phyloP scores from a whole-genome alignment of 2,329 filamentous ascomycete species.

The Fusarium sulawesiense region DNA sequence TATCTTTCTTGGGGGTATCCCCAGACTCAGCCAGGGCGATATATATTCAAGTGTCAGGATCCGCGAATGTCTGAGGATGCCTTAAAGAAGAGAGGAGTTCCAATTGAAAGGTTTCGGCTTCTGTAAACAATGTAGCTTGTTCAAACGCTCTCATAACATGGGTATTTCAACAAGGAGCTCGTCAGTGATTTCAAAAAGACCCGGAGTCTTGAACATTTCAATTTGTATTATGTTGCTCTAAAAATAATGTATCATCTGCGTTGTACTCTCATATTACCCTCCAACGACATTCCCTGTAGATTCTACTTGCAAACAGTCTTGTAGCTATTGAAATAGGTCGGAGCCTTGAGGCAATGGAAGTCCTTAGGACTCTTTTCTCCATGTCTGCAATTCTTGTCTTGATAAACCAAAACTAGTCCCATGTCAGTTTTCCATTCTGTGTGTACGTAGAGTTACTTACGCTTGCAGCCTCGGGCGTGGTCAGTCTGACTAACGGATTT shows the following conservation, averaged over 20 bases:
- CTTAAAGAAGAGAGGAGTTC: no score
- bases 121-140: no score
- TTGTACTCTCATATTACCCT: fast-evolving
- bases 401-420: not conserved
- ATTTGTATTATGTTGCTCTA: not conserved
- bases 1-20: no score
- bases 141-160: no score
- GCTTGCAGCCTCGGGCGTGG: constrained; percentile 9
- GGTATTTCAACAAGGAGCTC: not conserved
- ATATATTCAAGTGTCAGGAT: no score
- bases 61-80: no score
- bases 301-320: not conserved
- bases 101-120: no score
- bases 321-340: not conserved
- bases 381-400: not conserved
- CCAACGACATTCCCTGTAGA: not conserved
- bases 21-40: no score
- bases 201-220: fast-evolving
- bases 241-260: fast-evolving
- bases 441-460: fast-evolving
- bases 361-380: not conserved
- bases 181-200: fast-evolving
- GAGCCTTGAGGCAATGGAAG: not conserved
- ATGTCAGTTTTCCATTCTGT: not conserved
- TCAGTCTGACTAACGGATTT: constrained; percentile 19